These are phyloP conservation scores for Triglochin maritima DNA, from an alignment of 106 monocot species.

Conservation along the genomic window DNA sequence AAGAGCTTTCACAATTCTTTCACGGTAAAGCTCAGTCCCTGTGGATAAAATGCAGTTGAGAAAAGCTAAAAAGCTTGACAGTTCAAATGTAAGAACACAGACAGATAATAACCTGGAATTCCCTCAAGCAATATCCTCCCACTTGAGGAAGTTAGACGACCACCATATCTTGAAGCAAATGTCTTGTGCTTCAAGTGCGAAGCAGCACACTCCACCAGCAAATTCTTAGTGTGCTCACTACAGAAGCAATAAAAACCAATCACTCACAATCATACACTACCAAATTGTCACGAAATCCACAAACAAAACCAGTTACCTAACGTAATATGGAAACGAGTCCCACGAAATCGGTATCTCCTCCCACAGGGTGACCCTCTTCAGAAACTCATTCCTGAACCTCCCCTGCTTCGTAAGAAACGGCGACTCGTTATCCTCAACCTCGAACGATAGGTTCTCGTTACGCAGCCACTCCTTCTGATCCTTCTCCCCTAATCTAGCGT, in stretches of 20 bases:
- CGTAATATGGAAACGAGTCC: constrained; percentile 72
- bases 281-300: neutral
- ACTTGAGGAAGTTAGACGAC: constrained; percentile 56
- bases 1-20: constrained; percentile 31
- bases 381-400: constrained; percentile 80
- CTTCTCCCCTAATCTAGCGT: constrained; percentile 67
- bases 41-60: neutral
- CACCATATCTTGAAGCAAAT: constrained; percentile 50
- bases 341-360: constrained; percentile 80
- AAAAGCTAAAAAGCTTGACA: no score
- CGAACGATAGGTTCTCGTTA: constrained; percentile 39
- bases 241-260: neutral
- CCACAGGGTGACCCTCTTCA: constrained; percentile 75
- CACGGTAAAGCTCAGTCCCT: constrained; percentile 69
- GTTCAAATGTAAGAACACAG: neutral
- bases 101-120: constrained; percentile 39
- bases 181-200: constrained; percentile 68
- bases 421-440: constrained; percentile 49
- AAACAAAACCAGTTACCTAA: constrained; percentile 36
- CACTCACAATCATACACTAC: neutral
- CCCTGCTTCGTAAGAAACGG: constrained; percentile 70
- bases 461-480: constrained; percentile 92
- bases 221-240: constrained; percentile 61
- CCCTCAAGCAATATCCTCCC: constrained; percentile 85
- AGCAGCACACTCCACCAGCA: constrained; percentile 73